Conservation (phyloP, 2,329 filamentous ascomycete genomes). For the Cordyceps cateniannulata region DNA sequence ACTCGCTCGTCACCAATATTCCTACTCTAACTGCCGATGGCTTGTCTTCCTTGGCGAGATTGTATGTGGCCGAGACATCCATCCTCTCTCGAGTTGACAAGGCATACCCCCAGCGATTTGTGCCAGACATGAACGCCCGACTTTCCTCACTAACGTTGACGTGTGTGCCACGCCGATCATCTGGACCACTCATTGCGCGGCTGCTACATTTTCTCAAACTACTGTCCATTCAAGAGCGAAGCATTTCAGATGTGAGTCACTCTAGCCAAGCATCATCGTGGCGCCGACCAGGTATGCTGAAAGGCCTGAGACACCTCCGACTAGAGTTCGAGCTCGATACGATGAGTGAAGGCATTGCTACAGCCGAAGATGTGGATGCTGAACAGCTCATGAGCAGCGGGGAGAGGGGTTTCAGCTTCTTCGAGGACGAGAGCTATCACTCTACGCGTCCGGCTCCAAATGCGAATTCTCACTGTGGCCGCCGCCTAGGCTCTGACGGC, state of each 20-base stretch:
- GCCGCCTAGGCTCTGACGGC: slow-evolving; percentile 2
- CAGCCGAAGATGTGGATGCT: slow-evolving; percentile 32
- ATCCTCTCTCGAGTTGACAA: slow-evolving; percentile 37
- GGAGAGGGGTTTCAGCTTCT: slow-evolving; percentile 39
- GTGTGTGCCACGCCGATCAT: slow-evolving; percentile 46
- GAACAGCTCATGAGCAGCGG: slow-evolving; percentile 35
- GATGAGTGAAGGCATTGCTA: slow-evolving; percentile 28
- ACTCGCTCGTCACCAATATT: slow-evolving; percentile 52
- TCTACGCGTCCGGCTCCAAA: slow-evolving; percentile 7
- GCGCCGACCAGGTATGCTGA: slow-evolving; percentile 37
- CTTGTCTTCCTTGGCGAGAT: slow-evolving; percentile 28
- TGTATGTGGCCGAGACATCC: slow-evolving; percentile 39
- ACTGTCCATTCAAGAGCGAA: slow-evolving; percentile 42
- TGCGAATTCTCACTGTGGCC: neutral
- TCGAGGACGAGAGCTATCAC: slow-evolving; percentile 24
- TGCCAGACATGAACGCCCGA: slow-evolving; percentile 51
- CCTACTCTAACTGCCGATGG: slow-evolving; percentile 36
- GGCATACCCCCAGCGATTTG: slow-evolving; percentile 41
- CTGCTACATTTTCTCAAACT: slow-evolving; percentile 42
- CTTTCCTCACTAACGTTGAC: slow-evolving; percentile 48
- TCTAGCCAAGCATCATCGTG: slow-evolving; percentile 18
- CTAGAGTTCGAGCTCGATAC: slow-evolving; percentile 48
- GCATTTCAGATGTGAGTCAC: slow-evolving; percentile 28
- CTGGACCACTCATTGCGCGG: slow-evolving; percentile 41
- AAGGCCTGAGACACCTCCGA: slow-evolving; percentile 46